Percentiles rank a stretch among this genome's conserved stretches.
Evolutionary conservation across 2,329 filamentous ascomycete genomes (phyloP).

Genomic region (Fusarium protoensiforme): DNA sequence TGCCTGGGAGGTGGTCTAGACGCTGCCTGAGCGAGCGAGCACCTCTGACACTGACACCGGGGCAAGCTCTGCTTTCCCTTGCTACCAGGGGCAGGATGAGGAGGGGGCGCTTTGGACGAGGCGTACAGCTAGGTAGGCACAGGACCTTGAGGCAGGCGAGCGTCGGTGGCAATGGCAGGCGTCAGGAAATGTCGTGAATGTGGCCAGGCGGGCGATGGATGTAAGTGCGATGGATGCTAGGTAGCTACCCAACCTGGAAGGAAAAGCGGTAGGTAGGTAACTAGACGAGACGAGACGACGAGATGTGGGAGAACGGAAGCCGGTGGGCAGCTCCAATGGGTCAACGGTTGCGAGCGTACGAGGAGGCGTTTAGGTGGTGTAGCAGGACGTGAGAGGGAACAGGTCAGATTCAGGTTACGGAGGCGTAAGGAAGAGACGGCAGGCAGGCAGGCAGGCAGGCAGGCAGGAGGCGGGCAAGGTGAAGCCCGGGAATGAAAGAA

Average conservation of each 20-base stretch:
- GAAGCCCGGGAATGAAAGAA: neutral
- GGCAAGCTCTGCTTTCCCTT: neutral
- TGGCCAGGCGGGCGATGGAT: conserved; percentile 14
- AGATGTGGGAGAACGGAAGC: neutral
- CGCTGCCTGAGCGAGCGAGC: conserved; percentile 3
- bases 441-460: conserved; percentile 10
- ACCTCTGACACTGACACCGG: neutral
- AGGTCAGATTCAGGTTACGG: conserved; percentile 28
- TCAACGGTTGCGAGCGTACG: conserved; percentile 25
- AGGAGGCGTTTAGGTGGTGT: conserved; percentile 30
- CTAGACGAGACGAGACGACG: too few species aligned
- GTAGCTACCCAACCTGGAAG: neutral
- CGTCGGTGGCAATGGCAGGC: conserved; percentile 4
- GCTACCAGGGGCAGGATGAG: neutral
- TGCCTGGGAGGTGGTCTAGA: conserved; percentile 19
- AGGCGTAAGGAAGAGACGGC: conserved; percentile 11
- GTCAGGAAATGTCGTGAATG: conserved; percentile 12
- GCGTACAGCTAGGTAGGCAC: neutral
- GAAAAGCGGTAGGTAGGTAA: neutral
- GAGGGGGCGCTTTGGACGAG: neutral
- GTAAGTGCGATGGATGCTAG: conserved; percentile 9
- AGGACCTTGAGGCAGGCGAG: neutral
- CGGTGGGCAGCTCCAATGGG: conserved; percentile 13
- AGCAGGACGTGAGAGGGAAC: conserved; percentile 26
- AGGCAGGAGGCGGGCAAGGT: conserved; percentile 10